Conservation (phyloP, 169 alveolate genomes). For the Plasmodium knowlesi region DNA sequence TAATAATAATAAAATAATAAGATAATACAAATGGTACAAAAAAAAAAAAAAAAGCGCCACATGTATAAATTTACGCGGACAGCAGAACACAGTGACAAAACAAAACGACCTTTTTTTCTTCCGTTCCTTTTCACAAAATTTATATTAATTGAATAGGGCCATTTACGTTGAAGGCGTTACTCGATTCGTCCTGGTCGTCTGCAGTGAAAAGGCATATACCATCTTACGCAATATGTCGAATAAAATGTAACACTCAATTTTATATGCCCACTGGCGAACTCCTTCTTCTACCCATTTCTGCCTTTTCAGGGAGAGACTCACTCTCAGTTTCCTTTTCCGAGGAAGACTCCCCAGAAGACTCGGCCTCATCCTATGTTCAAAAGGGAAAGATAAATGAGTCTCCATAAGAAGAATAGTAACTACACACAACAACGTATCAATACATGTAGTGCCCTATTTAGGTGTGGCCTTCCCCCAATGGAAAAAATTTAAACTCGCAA, state of each 20-base stretch:
- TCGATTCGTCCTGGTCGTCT: background rate
- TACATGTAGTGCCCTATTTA: background rate
- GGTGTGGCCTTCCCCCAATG: background rate
- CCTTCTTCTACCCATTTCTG: slow-evolving; percentile 13
- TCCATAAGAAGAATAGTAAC: background rate
- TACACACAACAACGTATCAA: background rate
- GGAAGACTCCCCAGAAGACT: background rate
- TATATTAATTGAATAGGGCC: slow-evolving; percentile 64
- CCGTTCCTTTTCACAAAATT: slow-evolving; percentile 1
- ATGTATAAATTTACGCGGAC: background rate
- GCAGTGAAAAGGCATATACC: background rate
- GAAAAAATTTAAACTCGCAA: background rate
- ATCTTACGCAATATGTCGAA: background rate
- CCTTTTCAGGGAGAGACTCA: background rate
- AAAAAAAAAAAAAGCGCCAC: background rate
- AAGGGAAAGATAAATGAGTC: background rate
- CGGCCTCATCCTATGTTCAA: slow-evolving; percentile 11
- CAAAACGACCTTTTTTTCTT: background rate
- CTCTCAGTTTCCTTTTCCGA: background rate
- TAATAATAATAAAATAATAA: background rate
- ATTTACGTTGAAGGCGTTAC: slow-evolving; percentile 10
- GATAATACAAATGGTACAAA: background rate
- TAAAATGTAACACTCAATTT: background rate
- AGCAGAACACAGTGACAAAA: background rate
- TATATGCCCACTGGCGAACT: background rate